Conservation (phyloP, 2,329 filamentous ascomycete genomes). For the Colletotrichum orbiculare region DNA sequence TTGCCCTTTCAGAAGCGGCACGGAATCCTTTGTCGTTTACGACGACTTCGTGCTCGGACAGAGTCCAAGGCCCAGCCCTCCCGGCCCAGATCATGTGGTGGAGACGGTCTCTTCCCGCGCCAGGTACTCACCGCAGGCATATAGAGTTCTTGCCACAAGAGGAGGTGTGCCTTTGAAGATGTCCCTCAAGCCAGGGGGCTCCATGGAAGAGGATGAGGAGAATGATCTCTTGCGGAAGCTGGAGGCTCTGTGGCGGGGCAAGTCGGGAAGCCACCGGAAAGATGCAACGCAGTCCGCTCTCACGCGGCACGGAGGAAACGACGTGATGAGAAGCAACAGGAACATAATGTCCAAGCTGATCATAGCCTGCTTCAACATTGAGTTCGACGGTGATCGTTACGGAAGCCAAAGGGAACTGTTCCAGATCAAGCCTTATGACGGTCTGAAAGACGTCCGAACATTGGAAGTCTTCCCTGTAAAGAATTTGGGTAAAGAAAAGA, state of each 20-base stretch:
- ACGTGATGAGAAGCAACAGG: background rate
- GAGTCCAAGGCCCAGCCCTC: too few relatives aligned
- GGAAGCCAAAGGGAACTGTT: constrained; percentile 39
- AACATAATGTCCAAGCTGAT: constrained; percentile 24
- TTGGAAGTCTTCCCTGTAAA: constrained; percentile 34
- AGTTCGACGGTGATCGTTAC: constrained; percentile 41
- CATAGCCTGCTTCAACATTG: constrained; percentile 41
- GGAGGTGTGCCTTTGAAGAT: constrained; percentile 35
- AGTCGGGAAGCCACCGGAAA: background rate
- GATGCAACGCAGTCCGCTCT: background rate
- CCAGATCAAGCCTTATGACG: constrained; percentile 42
- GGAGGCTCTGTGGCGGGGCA: background rate
- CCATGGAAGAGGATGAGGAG: background rate
- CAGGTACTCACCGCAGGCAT: constrained; percentile 37
- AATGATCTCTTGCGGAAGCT: constrained; percentile 1
- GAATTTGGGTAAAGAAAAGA: background rate
- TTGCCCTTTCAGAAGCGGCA: constrained; percentile 19
- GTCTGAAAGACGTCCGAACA: constrained; percentile 39
- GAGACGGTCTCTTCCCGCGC: background rate
- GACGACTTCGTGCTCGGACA: background rate
- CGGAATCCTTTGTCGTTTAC: background rate
- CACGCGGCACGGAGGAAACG: background rate
- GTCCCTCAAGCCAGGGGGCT: constrained; percentile 5
- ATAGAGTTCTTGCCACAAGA: constrained; percentile 29
- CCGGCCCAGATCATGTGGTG: too few relatives aligned